phyloP scores from a whole-genome alignment of 805 yeast genomes.

The Schwanniomyces polymorphus region DNA sequence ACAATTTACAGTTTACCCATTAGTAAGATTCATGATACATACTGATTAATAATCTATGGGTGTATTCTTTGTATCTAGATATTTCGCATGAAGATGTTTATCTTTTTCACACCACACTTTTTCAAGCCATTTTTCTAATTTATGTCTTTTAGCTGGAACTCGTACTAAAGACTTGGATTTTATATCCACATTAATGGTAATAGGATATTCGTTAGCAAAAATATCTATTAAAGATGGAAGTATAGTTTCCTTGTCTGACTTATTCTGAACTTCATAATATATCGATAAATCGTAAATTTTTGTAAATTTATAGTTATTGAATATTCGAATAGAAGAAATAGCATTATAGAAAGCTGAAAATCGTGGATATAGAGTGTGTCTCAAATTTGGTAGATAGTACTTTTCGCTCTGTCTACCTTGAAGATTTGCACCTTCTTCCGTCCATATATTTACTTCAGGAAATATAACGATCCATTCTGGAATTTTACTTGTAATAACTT shows the following conservation, averaged over 20 bases:
- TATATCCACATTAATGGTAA: constrained; percentile 47
- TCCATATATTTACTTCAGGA: constrained; percentile 81
- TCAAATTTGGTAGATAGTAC: constrained; percentile 59
- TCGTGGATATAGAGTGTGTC: constrained; percentile 75
- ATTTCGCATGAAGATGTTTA: constrained; percentile 21
- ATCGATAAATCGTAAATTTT: constrained; percentile 59
- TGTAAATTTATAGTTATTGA: constrained; percentile 34
- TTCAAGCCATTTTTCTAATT: constrained; percentile 77
- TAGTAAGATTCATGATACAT: constrained; percentile 35
- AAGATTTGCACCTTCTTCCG: constrained; percentile 43
- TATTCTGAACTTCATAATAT: constrained; percentile 27
- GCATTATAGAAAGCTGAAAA: constrained; percentile 57
- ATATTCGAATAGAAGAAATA: constrained; percentile 39
- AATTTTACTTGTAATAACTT: constrained; percentile 32
- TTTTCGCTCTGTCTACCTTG: constrained; percentile 58
- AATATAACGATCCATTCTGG: constrained; percentile 69
- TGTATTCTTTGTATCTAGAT: background rate
- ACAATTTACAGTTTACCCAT: constrained; percentile 57
- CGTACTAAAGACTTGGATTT: constrained; percentile 46
- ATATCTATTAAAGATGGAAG: constrained; percentile 30
- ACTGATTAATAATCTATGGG: background rate
- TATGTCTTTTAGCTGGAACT: constrained; percentile 52
- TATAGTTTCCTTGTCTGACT: background rate
- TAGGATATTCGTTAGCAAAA: constrained; percentile 26
- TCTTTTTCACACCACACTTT: constrained; percentile 73